Conservation (phyloP, 2,329 filamentous ascomycete genomes). For the Erysiphe pulchra region DNA sequence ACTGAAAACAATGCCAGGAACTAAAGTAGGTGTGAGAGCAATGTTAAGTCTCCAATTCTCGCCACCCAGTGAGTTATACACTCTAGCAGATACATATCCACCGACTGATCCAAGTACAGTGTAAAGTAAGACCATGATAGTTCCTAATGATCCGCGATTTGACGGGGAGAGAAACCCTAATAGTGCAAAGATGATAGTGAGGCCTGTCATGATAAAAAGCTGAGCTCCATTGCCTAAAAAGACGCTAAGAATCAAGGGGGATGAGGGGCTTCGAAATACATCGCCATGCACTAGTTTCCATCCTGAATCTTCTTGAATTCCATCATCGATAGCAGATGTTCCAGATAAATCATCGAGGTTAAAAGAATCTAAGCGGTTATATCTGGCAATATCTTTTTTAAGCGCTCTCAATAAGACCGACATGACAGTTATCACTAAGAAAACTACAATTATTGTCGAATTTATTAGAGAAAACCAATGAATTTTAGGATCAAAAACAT, state of each 20-base stretch:
- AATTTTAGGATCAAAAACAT: conserved; percentile 92
- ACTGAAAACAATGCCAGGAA: conserved; percentile 66
- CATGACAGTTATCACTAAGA: conserved; percentile 71
- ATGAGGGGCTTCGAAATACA: conserved; percentile 71
- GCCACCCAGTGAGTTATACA: conserved; percentile 87
- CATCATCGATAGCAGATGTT: conserved; percentile 57
- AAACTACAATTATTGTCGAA: conserved; percentile 81
- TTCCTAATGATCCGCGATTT: conserved; percentile 80
- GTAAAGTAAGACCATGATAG: conserved; percentile 80
- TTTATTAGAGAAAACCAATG: conserved; percentile 98
- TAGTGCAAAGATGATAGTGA: conserved; percentile 80
- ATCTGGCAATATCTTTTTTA: conserved; percentile 84
- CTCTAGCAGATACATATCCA: conserved; percentile 65
- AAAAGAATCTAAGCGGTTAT: conserved; percentile 83
- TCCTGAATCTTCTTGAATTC: conserved; percentile 88
- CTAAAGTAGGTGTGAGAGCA: conserved; percentile 56
- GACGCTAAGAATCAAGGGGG: conserved; percentile 62
- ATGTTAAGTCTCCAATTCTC: conserved; percentile 93
- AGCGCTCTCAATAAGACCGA: conserved; percentile 77
- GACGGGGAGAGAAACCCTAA: conserved; percentile 88
- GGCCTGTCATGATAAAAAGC: conserved; percentile 89
- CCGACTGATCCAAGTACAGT: conserved; percentile 81
- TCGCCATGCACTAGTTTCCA: conserved; percentile 98
- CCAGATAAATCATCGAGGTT: conserved; percentile 72
- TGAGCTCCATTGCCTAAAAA: conserved; percentile 85